Conservation (phyloP, 1,284 basidiomycete species). For the Apiotrichum gracile region DNA sequence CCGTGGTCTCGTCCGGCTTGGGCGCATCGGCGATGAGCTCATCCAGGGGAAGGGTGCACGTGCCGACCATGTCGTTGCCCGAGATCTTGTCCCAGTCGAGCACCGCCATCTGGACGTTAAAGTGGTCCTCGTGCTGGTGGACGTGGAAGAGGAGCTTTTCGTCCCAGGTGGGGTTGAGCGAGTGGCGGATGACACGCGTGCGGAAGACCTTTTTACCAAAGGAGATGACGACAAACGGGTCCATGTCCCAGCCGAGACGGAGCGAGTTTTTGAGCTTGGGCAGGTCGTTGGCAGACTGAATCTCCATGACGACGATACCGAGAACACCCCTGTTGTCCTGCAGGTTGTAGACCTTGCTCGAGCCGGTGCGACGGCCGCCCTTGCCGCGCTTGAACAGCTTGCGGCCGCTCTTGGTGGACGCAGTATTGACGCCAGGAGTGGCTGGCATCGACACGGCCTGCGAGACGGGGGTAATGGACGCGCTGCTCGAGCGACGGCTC, state of each 20-base stretch:
- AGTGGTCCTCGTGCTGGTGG: slow-evolving; percentile 71
- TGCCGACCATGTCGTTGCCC: slow-evolving; percentile 80
- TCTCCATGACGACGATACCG: slow-evolving; percentile 83
- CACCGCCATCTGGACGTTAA: slow-evolving; percentile 70
- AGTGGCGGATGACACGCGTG: slow-evolving; percentile 81
- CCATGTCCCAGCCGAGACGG: slow-evolving; percentile 65
- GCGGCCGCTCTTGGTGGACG: neutral
- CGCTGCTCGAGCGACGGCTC: slow-evolving; percentile 7
- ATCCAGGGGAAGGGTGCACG: slow-evolving; percentile 61
- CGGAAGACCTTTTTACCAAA: slow-evolving; percentile 97
- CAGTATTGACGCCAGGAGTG: neutral
- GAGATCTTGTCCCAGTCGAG: slow-evolving; percentile 86
- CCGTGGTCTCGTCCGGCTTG: slow-evolving; percentile 64
- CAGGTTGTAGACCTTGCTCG: slow-evolving; percentile 56
- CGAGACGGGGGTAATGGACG: neutral
- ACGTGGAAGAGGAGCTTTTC: slow-evolving; percentile 96
- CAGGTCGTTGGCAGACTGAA: slow-evolving; percentile 68
- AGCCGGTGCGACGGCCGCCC: neutral
- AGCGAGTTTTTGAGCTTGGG: slow-evolving; percentile 71
- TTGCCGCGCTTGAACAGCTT: slow-evolving; percentile 11
- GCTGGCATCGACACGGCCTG: neutral
- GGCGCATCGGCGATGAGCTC: slow-evolving; percentile 68
- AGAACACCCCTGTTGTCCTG: slow-evolving; percentile 60
- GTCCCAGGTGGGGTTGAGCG: slow-evolving; percentile 86
- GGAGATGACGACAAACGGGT: slow-evolving; percentile 90